Evolutionary conservation across 352 stramenopile species (phyloP).

Genomic region (Globisporangium uncinulatum): DNA sequence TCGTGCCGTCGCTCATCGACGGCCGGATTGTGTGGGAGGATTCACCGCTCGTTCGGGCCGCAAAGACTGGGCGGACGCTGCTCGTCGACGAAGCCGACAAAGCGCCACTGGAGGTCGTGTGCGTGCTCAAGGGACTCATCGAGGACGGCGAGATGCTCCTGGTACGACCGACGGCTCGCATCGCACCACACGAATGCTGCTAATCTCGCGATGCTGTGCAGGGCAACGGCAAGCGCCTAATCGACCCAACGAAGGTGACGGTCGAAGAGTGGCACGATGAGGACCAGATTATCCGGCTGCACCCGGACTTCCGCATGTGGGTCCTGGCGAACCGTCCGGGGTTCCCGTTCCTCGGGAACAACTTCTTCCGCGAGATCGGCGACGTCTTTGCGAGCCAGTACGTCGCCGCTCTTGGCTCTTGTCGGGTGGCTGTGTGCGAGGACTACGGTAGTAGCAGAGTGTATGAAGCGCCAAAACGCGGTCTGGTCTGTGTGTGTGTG

Average conservation of each 20-base stretch:
- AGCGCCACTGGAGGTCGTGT: constrained; percentile 93
- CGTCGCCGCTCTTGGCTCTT: constrained; percentile 6
- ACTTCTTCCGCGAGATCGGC: constrained; percentile 92
- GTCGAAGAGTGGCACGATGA: constrained; percentile 60
- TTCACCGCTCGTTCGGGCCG: constrained; percentile 92
- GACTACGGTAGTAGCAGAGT: too few relatives aligned
- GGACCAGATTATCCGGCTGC: constrained; percentile 85
- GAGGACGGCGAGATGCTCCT: constrained; percentile 95
- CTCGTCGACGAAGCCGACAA: constrained; percentile 97
- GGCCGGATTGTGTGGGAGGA: constrained; percentile 91
- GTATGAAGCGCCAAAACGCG: neutral
- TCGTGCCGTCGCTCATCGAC: constrained; percentile 83
- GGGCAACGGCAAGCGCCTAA: constrained; percentile 85
- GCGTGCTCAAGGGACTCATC: constrained; percentile 93
- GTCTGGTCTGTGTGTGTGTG: neutral
- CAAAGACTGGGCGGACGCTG: constrained; percentile 86
- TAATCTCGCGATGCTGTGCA: constrained; percentile 9
- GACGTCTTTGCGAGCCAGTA: constrained; percentile 93
- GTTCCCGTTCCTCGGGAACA: constrained; percentile 97
- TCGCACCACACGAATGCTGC: neutral
- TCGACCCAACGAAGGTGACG: constrained; percentile 63
- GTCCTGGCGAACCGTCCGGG: constrained; percentile 94
- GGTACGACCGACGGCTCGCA: constrained; percentile 17
- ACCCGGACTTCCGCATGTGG: constrained; percentile 92
- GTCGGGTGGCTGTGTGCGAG: neutral